phyloP scores from a whole-genome alignment of 345 rosid genomes.

The Zanthoxylum bungeanum region DNA sequence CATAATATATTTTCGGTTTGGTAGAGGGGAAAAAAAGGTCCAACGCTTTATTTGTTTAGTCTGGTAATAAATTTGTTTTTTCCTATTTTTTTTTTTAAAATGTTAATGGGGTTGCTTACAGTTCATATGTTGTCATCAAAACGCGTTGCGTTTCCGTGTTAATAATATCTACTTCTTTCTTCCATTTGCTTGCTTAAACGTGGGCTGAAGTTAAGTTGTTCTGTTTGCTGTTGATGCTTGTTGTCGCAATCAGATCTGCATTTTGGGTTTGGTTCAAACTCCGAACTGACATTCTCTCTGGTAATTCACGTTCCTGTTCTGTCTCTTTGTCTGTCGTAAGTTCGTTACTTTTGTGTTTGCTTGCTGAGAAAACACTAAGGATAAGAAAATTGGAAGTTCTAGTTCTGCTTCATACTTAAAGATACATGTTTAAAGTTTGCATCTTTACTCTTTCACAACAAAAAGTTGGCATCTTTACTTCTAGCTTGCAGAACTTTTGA shows the following conservation, averaged over 20 bases:
- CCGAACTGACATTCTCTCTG: slow-evolving; percentile 46
- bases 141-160: slow-evolving; percentile 61
- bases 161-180: slow-evolving; percentile 19
- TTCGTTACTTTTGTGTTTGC: slow-evolving; percentile 6
- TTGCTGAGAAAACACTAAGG: slow-evolving; percentile 1
- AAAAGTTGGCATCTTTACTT: background rate
- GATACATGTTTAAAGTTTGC: background rate
- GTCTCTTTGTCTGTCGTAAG: background rate
- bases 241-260: slow-evolving; percentile 51
- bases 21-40: slow-evolving; percentile 1
- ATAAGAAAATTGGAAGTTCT: background rate
- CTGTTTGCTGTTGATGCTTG: slow-evolving; percentile 18
- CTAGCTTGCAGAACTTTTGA: background rate
- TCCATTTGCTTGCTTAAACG: slow-evolving; percentile 3
- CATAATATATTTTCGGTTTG: background rate
- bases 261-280: slow-evolving; percentile 34
- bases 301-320: slow-evolving; percentile 19
- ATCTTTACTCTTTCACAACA: background rate
- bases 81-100: background rate
- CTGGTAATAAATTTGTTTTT: slow-evolving; percentile 2
- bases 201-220: slow-evolving; percentile 4
- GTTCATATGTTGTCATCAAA: slow-evolving; percentile 49
- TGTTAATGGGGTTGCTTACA: slow-evolving; percentile 39
- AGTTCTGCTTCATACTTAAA: background rate
- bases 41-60: background rate